These are phyloP conservation scores for Xylaria curta DNA, from an alignment of 495 filamentous ascomycete genomes.

Conservation along the genomic window DNA sequence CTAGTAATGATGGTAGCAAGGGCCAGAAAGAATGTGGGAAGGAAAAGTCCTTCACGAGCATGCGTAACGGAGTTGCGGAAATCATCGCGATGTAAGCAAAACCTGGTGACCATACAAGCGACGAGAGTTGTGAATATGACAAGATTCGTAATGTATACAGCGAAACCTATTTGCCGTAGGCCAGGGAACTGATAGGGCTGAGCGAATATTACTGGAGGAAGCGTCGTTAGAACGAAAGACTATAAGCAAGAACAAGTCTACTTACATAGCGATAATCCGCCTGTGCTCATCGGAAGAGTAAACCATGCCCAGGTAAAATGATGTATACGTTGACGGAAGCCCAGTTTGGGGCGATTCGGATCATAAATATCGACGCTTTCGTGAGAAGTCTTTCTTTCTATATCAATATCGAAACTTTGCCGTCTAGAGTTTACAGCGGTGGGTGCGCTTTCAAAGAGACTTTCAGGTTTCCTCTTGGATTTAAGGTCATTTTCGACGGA, in stretches of 20 bases:
- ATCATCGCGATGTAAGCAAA: conserved; percentile 59
- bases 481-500: not conserved
- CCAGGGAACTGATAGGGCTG: conserved; percentile 67
- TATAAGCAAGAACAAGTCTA: not conserved
- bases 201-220: conserved; percentile 52
- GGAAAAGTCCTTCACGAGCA: conserved; percentile 69
- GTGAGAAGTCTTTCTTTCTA: conserved; percentile 4
- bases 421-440: conserved; percentile 21
- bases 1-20: conserved; percentile 67
- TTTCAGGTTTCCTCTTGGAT: not conserved
- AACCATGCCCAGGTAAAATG: conserved; percentile 32
- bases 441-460: not conserved
- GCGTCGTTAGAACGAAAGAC: conserved; percentile 11
- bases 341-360: conserved; percentile 24
- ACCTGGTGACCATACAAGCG: conserved; percentile 60
- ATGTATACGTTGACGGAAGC: conserved; percentile 22
- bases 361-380: conserved; percentile 16
- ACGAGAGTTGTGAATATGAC: conserved; percentile 62
- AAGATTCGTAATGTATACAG: conserved; percentile 69
- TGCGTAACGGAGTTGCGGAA: conserved; percentile 64
- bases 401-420: conserved; percentile 13
- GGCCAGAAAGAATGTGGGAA: conserved; percentile 70
- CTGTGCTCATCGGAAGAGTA: conserved; percentile 27
- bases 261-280: conserved; percentile 24
- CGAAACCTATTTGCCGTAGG: conserved; percentile 63